Evolutionary conservation across 768 basidiomycete species (phyloP).

Genomic region (Hericium erinaceus): DNA sequence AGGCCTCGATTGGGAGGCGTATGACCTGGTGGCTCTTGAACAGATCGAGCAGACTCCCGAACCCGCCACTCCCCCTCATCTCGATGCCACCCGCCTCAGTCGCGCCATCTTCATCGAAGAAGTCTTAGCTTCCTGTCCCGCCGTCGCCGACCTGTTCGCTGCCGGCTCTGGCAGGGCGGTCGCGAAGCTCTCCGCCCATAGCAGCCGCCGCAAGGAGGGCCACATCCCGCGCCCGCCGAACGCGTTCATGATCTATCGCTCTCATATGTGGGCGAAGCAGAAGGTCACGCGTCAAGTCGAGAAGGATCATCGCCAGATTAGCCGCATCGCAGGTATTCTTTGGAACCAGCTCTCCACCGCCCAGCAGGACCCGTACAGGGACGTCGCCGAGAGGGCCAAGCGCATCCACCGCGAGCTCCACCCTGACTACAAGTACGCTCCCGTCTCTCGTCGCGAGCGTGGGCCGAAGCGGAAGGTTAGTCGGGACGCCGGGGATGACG

Average conservation of each 20-base stretch:
- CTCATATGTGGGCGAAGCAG: constrained; percentile 47
- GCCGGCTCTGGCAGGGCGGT: constrained; percentile 14
- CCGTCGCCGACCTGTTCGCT: constrained; percentile 10
- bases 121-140: constrained; percentile 13
- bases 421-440: constrained; percentile 57
- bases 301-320: constrained; percentile 65
- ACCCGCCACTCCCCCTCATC: background rate
- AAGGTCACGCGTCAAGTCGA: constrained; percentile 34
- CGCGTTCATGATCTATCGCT: constrained; percentile 80
- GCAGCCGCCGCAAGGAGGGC: constrained; percentile 30
- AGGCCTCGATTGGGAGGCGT: constrained; percentile 22
- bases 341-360: constrained; percentile 50
- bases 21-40: constrained; percentile 6
- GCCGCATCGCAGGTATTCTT: constrained; percentile 54
- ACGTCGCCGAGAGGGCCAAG: constrained; percentile 38
- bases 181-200: constrained; percentile 30
- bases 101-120: constrained; percentile 3
- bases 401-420: constrained; percentile 38
- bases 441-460: constrained; percentile 27
- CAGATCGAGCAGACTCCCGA: background rate
- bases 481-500: constrained; percentile 20
- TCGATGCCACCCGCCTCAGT: background rate
- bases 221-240: constrained; percentile 76
- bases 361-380: constrained; percentile 38
- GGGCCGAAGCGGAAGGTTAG: constrained; percentile 27